Evolutionary conservation across 2,329 filamentous ascomycete species (phyloP).

Genomic region (Neofusicoccum kwambonambiense): DNA sequence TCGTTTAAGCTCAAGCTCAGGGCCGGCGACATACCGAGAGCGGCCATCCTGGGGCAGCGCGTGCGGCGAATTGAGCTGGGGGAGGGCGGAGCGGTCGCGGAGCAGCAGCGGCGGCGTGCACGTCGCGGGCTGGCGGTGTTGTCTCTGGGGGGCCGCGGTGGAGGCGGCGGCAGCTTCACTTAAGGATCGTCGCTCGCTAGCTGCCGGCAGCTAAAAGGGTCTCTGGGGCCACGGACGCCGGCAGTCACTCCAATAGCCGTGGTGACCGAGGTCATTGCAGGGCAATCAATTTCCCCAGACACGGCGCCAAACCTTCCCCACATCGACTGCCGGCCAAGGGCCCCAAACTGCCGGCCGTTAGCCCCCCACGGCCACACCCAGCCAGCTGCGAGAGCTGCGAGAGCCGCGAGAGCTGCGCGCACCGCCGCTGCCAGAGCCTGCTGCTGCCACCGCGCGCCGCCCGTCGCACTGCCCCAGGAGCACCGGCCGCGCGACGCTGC

Average conservation of each 20-base stretch:
- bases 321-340: neutral
- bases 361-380: neutral
- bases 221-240: neutral
- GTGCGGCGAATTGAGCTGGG: neutral
- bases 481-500: neutral
- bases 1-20: neutral
- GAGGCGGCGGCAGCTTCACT: neutral
- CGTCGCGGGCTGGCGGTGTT: neutral
- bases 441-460: too few species aligned
- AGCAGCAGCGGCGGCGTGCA: too few species aligned
- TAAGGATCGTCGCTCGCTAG: neutral
- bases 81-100: neutral
- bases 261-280: conserved; percentile 1
- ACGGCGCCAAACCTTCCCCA: conserved; percentile 8
- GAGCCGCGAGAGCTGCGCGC: too few species aligned
- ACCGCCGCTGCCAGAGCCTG: too few species aligned
- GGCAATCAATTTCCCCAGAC: neutral
- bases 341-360: conserved; percentile 1
- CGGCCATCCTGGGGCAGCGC: neutral
- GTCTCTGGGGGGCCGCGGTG: neutral
- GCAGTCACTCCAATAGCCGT: conserved; percentile 10
- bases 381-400: too few species aligned
- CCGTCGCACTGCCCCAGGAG: too few species aligned
- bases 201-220: neutral
- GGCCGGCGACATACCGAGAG: neutral